Percentiles rank a stretch among this genome's conserved stretches.
phyloP scores from a whole-genome alignment of 345 rosid genomes.

The rapeseed (Brassica napus) region DNA sequence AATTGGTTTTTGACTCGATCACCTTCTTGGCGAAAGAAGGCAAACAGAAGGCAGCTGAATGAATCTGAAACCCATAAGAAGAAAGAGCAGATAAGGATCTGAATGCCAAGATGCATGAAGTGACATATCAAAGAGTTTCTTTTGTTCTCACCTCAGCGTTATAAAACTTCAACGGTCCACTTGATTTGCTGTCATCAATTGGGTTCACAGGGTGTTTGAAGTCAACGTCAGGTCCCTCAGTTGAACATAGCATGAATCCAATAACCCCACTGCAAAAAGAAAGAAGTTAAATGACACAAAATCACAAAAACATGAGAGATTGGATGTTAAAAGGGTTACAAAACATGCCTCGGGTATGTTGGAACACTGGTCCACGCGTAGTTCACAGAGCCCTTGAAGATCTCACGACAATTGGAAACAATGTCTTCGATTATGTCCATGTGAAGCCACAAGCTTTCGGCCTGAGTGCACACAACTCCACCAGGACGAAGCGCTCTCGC shows the following conservation, averaged over 20 bases:
- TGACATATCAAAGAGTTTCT: not conserved
- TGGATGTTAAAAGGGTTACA: not conserved
- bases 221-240: constrained; percentile 62
- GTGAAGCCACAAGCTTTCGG: constrained; percentile 68
- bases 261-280: constrained; percentile 67
- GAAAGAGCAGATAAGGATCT: not conserved
- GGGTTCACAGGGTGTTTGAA: constrained; percentile 56
- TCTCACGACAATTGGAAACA: constrained; percentile 55
- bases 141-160: constrained; percentile 50
- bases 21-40: constrained; percentile 58
- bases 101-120: not conserved
- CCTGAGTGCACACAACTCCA: constrained; percentile 67
- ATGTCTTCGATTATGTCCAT: constrained; percentile 58
- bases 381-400: constrained; percentile 60
- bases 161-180: constrained; percentile 55
- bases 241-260: constrained; percentile 78
- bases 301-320: not conserved
- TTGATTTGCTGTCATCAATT: constrained; percentile 44
- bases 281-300: too few species aligned
- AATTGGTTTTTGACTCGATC: constrained; percentile 38
- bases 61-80: constrained; percentile 44
- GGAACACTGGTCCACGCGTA: constrained; percentile 83
- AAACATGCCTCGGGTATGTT: constrained; percentile 57
- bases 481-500: constrained; percentile 63
- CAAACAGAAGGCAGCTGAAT: constrained; percentile 61